Percentiles rank a stretch among this genome's conserved stretches.
phyloP scores from a whole-genome alignment of 306 rosid genomes.

The Acacia melanoxylon region DNA sequence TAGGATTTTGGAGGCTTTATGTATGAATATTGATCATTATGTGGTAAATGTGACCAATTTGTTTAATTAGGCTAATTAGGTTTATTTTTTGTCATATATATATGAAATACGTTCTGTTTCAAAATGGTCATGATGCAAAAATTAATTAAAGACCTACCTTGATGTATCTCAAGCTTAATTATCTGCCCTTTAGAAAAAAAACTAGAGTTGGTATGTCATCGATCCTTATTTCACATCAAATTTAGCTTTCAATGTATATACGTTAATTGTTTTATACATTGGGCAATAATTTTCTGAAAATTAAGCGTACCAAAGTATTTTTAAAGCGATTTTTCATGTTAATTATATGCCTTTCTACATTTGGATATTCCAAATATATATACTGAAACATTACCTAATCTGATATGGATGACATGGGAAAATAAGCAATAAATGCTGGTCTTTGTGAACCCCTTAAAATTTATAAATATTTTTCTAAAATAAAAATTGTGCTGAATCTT shows the following conservation, averaged over 20 bases:
- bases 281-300: not conserved
- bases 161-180: slow-evolving; percentile 3
- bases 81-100: not conserved
- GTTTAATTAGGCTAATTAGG: not conserved
- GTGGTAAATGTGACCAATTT: not conserved
- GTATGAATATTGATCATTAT: not conserved
- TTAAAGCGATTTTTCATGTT: not conserved
- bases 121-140: slow-evolving; percentile 13
- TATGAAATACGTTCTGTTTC: not conserved
- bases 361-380: not conserved
- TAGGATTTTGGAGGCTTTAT: not conserved
- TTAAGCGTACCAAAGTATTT: not conserved
- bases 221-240: not conserved
- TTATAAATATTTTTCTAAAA: not conserved
- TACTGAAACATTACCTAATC: not conserved
- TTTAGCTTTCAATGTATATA: not conserved
- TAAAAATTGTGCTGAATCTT: not conserved
- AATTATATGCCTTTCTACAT: not conserved
- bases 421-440: not conserved
- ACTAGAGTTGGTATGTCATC: slow-evolving; percentile 16
- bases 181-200: not conserved
- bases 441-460: not conserved
- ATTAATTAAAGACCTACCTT: slow-evolving; percentile 29
- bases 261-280: not conserved
- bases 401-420: not conserved